Conservation (phyloP, 495 filamentous ascomycete genomes). For the Penicillium steckii region DNA sequence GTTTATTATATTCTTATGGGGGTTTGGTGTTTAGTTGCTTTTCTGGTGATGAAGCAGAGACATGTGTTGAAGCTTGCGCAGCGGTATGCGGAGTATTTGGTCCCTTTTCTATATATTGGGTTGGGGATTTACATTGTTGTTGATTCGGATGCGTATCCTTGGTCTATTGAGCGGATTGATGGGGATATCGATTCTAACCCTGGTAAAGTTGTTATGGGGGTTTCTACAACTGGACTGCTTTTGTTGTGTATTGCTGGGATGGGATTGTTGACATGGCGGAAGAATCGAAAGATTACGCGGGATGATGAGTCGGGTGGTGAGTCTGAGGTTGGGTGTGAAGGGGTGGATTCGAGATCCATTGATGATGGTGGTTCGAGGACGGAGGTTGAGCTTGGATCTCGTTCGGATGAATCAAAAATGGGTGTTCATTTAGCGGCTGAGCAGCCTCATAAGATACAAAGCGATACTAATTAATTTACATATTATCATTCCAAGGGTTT, state of each 20-base stretch:
- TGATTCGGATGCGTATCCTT: slow-evolving; percentile 2
- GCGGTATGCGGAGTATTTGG: slow-evolving; percentile 1
- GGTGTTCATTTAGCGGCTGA: background rate
- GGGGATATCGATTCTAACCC: background rate
- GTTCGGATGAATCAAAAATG: background rate
- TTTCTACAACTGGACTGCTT: background rate
- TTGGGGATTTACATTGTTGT: slow-evolving; percentile 5
- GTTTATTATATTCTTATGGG: slow-evolving; percentile 2
- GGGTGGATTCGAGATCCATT: background rate
- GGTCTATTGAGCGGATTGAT: slow-evolving; percentile 4
- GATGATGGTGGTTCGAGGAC: background rate
- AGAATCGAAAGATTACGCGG: background rate
- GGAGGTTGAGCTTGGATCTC: background rate
- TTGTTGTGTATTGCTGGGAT: background rate
- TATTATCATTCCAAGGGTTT: background rate
- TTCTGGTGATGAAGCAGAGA: slow-evolving; percentile 5
- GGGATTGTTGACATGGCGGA: background rate
- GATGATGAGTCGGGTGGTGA: background rate
- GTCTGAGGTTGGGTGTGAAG: background rate
- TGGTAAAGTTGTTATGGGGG: background rate
- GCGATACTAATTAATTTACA: background rate
- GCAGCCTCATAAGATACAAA: background rate
- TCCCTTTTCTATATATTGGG: slow-evolving; percentile 6
- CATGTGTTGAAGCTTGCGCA: slow-evolving; percentile 1
- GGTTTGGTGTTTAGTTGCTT: slow-evolving; percentile 1